Percentiles rank a stretch among this genome's conserved stretches.
Evolutionary conservation across 176 grass and related monocot species (phyloP).

Genomic region (Ananas comosus): DNA sequence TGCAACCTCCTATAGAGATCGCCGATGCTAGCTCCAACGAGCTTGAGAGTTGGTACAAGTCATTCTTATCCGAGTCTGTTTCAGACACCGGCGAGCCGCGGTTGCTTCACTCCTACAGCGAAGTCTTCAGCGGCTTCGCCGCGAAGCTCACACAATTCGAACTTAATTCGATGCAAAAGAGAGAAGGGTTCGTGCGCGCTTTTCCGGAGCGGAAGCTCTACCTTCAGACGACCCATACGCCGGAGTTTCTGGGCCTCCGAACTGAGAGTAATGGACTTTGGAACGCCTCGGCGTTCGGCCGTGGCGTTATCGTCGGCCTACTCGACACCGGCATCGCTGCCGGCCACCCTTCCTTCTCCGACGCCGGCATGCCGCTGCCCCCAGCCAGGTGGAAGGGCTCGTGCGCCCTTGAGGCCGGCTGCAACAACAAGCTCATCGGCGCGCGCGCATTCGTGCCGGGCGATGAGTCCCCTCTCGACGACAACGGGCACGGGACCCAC

Average conservation of each 20-base stretch:
- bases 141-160: conserved; percentile 22
- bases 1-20: background rate
- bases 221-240: conserved; percentile 21
- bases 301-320: conserved; percentile 10
- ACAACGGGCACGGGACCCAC: conserved; percentile 46
- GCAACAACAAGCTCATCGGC: conserved; percentile 36
- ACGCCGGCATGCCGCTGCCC: conserved; percentile 11
- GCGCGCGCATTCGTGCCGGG: background rate
- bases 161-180: background rate
- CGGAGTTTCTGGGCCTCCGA: background rate
- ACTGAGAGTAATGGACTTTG: background rate
- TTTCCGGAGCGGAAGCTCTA: conserved; percentile 19
- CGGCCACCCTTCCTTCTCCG: conserved; percentile 22
- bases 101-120: conserved; percentile 27
- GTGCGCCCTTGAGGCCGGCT: conserved; percentile 5
- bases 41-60: background rate
- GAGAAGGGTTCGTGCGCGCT: conserved; percentile 21
- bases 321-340: conserved; percentile 20
- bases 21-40: background rate
- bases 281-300: background rate
- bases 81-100: background rate
- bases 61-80: background rate
- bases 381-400: conserved; percentile 28
- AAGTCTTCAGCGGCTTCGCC: conserved; percentile 24
- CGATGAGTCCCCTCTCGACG: too few species aligned